phyloP scores from a whole-genome alignment of 2,329 filamentous ascomycete genomes.

The Metarhizium rileyi region DNA sequence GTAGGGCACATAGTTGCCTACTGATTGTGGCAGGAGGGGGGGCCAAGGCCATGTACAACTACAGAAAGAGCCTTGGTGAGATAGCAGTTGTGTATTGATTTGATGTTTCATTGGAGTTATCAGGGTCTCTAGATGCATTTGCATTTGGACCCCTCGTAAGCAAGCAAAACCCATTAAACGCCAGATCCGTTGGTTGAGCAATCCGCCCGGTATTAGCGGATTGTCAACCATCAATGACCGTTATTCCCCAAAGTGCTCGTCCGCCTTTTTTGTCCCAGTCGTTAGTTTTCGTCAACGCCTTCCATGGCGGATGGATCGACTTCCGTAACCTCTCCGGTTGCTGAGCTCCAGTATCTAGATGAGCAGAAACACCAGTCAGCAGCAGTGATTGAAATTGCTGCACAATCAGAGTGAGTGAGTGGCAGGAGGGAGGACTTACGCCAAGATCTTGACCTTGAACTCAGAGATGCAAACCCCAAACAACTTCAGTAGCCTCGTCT shows the following conservation, averaged over 20 bases:
- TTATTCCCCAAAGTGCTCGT: not conserved
- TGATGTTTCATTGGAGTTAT: slow-evolving; percentile 12
- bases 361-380: not conserved
- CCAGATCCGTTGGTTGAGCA: slow-evolving; percentile 22
- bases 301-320: slow-evolving; percentile 31
- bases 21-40: not conserved
- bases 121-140: slow-evolving; percentile 12
- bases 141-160: slow-evolving; percentile 5
- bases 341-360: slow-evolving; percentile 50
- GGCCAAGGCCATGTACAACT: not conserved
- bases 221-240: not conserved
- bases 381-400: not conserved
- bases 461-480: slow-evolving; percentile 87
- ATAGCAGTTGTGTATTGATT: not conserved
- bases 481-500: slow-evolving; percentile 88
- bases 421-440: slow-evolving; percentile 36
- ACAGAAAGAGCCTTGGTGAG: not conserved
- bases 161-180: slow-evolving; percentile 22
- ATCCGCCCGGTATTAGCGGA: slow-evolving; percentile 25
- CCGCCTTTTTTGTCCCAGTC: slow-evolving; percentile 4
- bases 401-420: slow-evolving; percentile 1
- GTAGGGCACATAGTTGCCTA: not conserved
- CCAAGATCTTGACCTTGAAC: slow-evolving; percentile 73
- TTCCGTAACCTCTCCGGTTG: slow-evolving; percentile 50
- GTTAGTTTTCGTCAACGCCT: slow-evolving; percentile 19